Evolutionary conservation across 2,329 filamentous ascomycete genomes (phyloP), one percentile per base, ranked within the genome.

Genomic region (Beauveria sp.): DNA sequence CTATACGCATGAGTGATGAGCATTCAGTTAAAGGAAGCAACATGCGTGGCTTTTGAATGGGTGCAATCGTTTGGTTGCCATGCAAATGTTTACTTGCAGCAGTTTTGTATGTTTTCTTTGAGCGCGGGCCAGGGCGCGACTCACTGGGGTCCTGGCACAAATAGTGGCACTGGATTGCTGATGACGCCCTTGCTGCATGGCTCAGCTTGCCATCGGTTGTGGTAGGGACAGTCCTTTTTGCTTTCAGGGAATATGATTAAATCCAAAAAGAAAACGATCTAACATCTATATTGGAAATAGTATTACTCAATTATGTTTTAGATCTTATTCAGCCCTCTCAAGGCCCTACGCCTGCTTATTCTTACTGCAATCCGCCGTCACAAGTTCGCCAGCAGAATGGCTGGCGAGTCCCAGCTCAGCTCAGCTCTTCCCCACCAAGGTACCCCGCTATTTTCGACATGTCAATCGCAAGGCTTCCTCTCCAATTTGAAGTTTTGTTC

Each of bases 381-480:
- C 51, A 43, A 42, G 42, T 42, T 46, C 18, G 30, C 40, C 38
- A 26, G 1, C 34, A 10, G 22, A 53, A 53, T 53, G 30, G 22
- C 52, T 46, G 18, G 22, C 22, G 22, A 22, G 22, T 22, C 22
- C 22, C 22, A 22, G 28, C 26, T 28, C 26, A 28, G 26, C 57
- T 59, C 16, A 42, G 30, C 55, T 58, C 28, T 46, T 24, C 57
- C 57, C 57, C 57, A 59, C 57, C 49, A 53, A 26, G 18, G 49
- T 53, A 60, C 58, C 58, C 58, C 58, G 58, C 58, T 60, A 60
- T 60, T 54, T 46, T 53, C 28, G 38, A 38, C 26, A 53, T 22
- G 40, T 38, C 40, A 45, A 60, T 28, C 7, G 42, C 20, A 60
- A 42, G 12, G 40, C 58, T 47, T n/a, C 45, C 22, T 49, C 24